Base-by-base conservation (phyloP, 1,284 basidiomycete species). In the Rhodotorula sp. region DNA sequence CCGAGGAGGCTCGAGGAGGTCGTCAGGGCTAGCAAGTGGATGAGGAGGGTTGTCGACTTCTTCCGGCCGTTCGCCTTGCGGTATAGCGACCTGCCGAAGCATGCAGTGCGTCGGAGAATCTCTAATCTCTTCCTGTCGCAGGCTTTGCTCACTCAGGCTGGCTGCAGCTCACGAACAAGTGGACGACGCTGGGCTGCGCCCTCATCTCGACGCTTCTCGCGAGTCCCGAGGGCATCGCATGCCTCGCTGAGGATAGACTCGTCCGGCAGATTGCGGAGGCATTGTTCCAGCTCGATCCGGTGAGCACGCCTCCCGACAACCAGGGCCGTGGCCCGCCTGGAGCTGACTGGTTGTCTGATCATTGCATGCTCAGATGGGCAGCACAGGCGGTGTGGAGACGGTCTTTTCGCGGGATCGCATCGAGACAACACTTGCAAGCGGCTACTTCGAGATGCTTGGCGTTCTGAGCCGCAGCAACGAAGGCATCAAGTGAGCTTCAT, bases 391-490 rank as follows among this genome's bases (percentile, higher is more conserved):
- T 37, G 16, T 37, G 28, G 90, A 94, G 76, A 88, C 91, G 0
- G 85, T 98, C 62, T 92, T 99, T 76, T 93, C 94, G 6, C 89
- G 89, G 77, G 86, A 87, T 74, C 85, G 92, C 18, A 85, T 98
- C 67, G 85, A 89, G 58, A 88, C 89, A 48, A 95, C 93, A 0
- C 81, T 99, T 70, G 90, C 92, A 0, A 89, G 87, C 75, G 95
- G 94, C 0, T 99, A 99, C 80, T 88, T 99, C 72, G 94, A 97
- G 78, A 94, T 99, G 89, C 84, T 99, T 3, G 94, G 94, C 5
- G 88, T 87, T 1, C 83, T 99, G 53, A 95, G 91, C 80, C 91
- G 89, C 77, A 86, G 89, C 70, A 85, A 87, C 40, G 91, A 96
- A 62, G 96, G 96, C 20, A 86, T 95, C 34, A 89, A 92, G 92